These are phyloP conservation scores for Penicillium samsonianum DNA, from an alignment of 495 filamentous ascomycete genomes.

Conservation along the genomic window DNA sequence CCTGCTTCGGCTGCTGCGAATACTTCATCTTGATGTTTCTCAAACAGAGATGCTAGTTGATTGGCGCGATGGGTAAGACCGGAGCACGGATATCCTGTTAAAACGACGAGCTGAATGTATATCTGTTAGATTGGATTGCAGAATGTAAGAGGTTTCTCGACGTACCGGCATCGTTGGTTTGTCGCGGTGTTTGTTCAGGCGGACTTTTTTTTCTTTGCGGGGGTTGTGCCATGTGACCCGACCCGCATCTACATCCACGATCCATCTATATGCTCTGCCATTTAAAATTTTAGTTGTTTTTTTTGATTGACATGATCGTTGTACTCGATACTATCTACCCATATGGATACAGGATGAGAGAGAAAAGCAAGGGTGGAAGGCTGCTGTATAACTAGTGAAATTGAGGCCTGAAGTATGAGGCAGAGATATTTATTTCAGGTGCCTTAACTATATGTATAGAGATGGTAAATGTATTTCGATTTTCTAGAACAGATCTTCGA, in stretches of 20 bases:
- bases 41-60: conserved; percentile 64
- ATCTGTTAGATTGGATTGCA: conserved; percentile 5
- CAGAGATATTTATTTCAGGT: not conserved
- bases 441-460: not conserved
- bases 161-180: conserved; percentile 38
- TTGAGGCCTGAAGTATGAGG: not conserved
- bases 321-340: not conserved
- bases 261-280: not conserved
- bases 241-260: conserved; percentile 17
- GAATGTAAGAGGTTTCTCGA: not conserved
- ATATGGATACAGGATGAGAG: not conserved
- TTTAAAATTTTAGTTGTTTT: not conserved
- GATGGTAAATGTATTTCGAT: not conserved
- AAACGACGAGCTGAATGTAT: conserved; percentile 72
- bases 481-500: not conserved
- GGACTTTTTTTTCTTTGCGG: conserved; percentile 27
- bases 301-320: not conserved
- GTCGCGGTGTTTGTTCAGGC: conserved; percentile 15
- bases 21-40: conserved; percentile 49
- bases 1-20: conserved; percentile 52
- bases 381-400: not conserved
- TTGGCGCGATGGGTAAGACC: conserved; percentile 86
- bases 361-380: not conserved
- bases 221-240: conserved; percentile 40
- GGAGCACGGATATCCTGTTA: conserved; percentile 90